Evolutionary conservation across 768 basidiomycete genomes (phyloP).

Genomic region (Kwoniella bestiolae): DNA sequence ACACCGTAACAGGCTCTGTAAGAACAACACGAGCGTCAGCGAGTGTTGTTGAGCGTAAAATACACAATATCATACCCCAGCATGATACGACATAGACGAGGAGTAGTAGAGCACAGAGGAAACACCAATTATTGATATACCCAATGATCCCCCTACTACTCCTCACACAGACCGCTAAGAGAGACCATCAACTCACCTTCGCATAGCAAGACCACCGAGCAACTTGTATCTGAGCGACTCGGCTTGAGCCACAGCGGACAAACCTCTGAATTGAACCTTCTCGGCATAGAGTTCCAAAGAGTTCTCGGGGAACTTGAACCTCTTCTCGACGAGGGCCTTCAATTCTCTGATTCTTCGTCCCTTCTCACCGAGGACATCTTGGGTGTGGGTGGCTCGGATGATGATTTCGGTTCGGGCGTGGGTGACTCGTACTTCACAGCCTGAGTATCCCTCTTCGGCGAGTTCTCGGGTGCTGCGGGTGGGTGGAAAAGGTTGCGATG

Average conservation of each 20-base stretch:
- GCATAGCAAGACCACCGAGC: slow-evolving; percentile 97
- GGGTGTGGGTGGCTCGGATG: slow-evolving; percentile 98
- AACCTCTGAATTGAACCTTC: slow-evolving; percentile 97
- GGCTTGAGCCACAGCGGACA: slow-evolving; percentile 97
- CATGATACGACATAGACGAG: too few relatives aligned
- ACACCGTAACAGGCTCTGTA: slow-evolving; percentile 96
- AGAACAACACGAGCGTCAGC: neutral
- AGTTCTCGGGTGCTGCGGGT: slow-evolving; percentile 74
- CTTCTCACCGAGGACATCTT: slow-evolving; percentile 97
- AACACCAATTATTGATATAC: too few relatives aligned
- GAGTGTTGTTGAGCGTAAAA: too few relatives aligned
- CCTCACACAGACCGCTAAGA: neutral
- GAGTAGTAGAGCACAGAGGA: too few relatives aligned
- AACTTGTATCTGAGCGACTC: slow-evolving; percentile 98
- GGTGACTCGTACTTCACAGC: slow-evolving; percentile 98
- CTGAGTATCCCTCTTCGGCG: slow-evolving; percentile 99
- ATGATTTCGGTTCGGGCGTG: slow-evolving; percentile 99
- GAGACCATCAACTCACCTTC: slow-evolving; percentile 68
- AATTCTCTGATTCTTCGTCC: slow-evolving; percentile 99
- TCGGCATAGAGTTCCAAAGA: slow-evolving; percentile 98
- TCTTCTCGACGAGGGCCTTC: slow-evolving; percentile 96
- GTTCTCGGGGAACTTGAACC: slow-evolving; percentile 99
- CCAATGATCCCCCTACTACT: too few relatives aligned
- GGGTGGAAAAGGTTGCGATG: neutral
- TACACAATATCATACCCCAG: too few relatives aligned